phyloP scores from a whole-genome alignment of 2,329 filamentous ascomycete genomes.

The Neonectria neomacrospora region DNA sequence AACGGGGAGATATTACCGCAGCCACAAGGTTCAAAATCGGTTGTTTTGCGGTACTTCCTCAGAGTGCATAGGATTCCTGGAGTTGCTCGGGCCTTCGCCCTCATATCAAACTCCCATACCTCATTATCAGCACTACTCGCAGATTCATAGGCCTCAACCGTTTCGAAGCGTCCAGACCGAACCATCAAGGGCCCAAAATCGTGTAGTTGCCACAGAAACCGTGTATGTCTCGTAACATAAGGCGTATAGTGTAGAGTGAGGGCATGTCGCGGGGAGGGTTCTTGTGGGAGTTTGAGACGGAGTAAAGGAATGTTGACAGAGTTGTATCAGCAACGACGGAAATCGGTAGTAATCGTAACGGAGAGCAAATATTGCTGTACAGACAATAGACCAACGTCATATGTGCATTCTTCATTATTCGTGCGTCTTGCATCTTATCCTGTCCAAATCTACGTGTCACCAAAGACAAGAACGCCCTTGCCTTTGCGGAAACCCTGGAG shows the following conservation, averaged over 20 bases:
- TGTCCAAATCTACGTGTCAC: conserved; percentile 58
- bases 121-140: neutral
- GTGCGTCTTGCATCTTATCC: neutral
- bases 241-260: neutral
- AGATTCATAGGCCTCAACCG: neutral
- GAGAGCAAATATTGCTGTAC: neutral
- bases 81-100: neutral
- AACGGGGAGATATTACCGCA: neutral
- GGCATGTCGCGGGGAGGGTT: neutral
- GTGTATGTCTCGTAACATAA: neutral
- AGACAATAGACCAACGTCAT: neutral
- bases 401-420: conserved; percentile 10
- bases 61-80: neutral
- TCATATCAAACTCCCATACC: neutral
- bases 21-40: neutral
- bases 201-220: neutral
- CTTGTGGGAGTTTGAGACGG: neutral
- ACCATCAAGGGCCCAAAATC: neutral
- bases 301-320: neutral
- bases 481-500: conserved; percentile 85
- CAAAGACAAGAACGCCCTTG: conserved; percentile 90
- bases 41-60: neutral
- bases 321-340: neutral
- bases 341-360: neutral
- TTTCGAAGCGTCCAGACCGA: neutral